Conservation (phyloP, 345 rosid species). For the Euphorbia pulcherrima region DNA sequence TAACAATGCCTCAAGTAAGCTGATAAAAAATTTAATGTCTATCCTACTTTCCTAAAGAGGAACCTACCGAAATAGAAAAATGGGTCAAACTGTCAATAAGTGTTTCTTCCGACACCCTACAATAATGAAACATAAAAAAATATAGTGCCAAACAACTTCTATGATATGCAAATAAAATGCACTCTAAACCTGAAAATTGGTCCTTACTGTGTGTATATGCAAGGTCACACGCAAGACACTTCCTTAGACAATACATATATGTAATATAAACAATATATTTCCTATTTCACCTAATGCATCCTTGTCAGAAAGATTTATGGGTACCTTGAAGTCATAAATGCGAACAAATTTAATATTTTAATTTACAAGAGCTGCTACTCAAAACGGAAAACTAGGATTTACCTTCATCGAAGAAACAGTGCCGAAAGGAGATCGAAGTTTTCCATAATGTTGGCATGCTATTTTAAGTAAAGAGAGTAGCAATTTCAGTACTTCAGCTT, state of each 20-base stretch:
- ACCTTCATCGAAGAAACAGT: conserved; percentile 61
- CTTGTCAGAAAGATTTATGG: not conserved
- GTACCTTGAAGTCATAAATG: too few relatives aligned
- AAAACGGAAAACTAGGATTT: conserved; percentile 11
- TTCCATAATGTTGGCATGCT: conserved; percentile 92
- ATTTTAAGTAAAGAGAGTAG: conserved; percentile 85
- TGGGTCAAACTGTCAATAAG: not conserved
- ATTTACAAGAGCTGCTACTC: not conserved
- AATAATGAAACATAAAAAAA: not conserved
- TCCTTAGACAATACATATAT: not conserved
- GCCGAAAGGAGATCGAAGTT: conserved; percentile 92
- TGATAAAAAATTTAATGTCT: too few relatives aligned
- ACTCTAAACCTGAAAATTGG: conserved; percentile 1
- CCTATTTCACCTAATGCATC: not conserved
- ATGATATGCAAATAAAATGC: not conserved
- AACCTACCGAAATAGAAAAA: too few relatives aligned
- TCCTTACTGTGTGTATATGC: not conserved
- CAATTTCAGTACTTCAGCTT: conserved; percentile 57
- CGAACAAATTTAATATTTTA: not conserved
- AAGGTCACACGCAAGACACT: not conserved
- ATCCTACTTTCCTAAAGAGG: not conserved
- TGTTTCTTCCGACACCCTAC: not conserved
- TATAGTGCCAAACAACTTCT: not conserved
- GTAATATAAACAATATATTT: not conserved
- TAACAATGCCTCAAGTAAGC: not conserved